phyloP scores from a whole-genome alignment of 2,329 filamentous ascomycete genomes.

The Penicillium crustosum region DNA sequence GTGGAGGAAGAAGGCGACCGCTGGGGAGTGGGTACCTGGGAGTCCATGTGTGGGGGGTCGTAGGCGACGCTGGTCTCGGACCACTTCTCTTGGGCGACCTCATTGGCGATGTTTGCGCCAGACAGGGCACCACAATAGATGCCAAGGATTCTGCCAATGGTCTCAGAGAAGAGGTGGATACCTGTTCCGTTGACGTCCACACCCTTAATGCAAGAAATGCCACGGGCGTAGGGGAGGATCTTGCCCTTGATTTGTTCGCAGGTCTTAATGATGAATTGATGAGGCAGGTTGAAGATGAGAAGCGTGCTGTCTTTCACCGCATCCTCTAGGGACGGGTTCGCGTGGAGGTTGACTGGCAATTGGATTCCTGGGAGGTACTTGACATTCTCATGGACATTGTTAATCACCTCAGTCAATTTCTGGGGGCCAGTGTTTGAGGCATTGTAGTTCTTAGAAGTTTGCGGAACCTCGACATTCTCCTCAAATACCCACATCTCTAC shows the following conservation, averaged over 20 bases:
- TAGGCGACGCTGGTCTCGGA: constrained; percentile 97
- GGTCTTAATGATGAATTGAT: constrained; percentile 82
- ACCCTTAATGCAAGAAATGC: constrained; percentile 97
- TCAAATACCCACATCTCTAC: constrained; percentile 99
- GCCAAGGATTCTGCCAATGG: constrained; percentile 83
- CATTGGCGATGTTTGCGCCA: constrained; percentile 92
- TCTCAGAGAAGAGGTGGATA: constrained; percentile 88
- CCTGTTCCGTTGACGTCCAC: constrained; percentile 87
- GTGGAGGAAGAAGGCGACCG: constrained; percentile 54
- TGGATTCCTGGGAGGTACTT: constrained; percentile 93
- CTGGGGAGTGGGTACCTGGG: constrained; percentile 66
- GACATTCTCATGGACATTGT: constrained; percentile 89
- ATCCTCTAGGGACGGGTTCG: constrained; percentile 54
- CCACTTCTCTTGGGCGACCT: constrained; percentile 94
- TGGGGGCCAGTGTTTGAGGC: constrained; percentile 69
- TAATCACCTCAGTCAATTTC: constrained; percentile 90
- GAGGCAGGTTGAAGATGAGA: constrained; percentile 93
- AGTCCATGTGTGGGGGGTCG: constrained; percentile 87
- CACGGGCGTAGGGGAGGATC: constrained; percentile 86
- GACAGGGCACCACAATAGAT: constrained; percentile 97
- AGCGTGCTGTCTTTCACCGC: constrained; percentile 82
- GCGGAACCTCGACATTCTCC: constrained; percentile 75
- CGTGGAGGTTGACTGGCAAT: constrained; percentile 68
- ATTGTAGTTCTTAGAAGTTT: constrained; percentile 72
- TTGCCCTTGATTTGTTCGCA: constrained; percentile 83